These are phyloP conservation scores for Chlorella vulgaris DNA, from an alignment of 139 green algal genomes.

Conservation along the genomic window DNA sequence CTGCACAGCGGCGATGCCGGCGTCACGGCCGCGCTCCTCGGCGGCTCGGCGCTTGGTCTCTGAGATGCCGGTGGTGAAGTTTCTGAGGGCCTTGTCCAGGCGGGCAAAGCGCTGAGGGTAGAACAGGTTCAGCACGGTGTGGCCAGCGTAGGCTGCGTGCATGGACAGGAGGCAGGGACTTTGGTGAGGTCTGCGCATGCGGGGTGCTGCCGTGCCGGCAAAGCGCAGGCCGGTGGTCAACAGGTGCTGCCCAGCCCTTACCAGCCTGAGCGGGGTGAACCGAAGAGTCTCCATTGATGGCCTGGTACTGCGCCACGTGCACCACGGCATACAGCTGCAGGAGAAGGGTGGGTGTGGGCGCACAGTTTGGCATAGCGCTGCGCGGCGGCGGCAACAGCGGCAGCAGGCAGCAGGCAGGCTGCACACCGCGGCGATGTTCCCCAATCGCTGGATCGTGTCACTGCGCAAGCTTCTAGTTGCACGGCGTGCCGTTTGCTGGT, in stretches of 20 bases:
- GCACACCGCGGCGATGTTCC: too few species aligned
- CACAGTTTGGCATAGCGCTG: too few species aligned
- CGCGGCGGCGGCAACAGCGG: too few species aligned
- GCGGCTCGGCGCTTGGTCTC: background rate
- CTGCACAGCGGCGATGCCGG: background rate
- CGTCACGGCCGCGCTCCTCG: background rate
- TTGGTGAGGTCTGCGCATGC: too few species aligned
- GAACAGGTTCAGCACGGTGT: slow-evolving; percentile 18
- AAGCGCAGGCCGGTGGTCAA: background rate
- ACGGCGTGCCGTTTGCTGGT: too few species aligned
- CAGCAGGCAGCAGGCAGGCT: background rate
- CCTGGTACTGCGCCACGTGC: background rate
- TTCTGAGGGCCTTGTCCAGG: background rate
- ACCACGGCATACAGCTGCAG: slow-evolving; percentile 3
- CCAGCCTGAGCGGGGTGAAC: slow-evolving; percentile 2
- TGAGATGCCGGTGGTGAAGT: background rate
- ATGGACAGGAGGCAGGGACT: background rate
- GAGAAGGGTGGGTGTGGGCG: too few species aligned
- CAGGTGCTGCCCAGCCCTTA: background rate
- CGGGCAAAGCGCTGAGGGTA: slow-evolving; percentile 14
- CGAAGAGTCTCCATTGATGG: background rate
- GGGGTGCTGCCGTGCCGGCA: background rate
- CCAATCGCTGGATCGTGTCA: too few species aligned
- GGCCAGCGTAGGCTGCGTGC: slow-evolving; percentile 17
- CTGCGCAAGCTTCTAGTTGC: too few species aligned